Evolutionary conservation across 2,329 filamentous ascomycete genomes (phyloP), one percentile per base, ranked within the genome.

Genomic region (Coniella vitis): DNA sequence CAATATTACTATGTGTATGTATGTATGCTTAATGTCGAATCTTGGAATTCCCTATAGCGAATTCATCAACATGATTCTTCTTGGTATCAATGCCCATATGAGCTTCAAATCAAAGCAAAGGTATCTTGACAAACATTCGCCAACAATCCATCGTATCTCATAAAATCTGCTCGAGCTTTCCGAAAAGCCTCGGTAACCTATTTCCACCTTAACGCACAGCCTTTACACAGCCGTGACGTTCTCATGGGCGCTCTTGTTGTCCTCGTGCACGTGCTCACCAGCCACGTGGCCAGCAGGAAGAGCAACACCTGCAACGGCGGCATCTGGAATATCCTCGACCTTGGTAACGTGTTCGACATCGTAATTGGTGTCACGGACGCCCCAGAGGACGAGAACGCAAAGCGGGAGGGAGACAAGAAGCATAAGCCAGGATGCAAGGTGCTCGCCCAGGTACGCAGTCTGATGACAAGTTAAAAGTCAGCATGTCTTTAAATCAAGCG

Each of bases 371-470:
- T 59, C 56, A 19, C 56, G 58, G 8, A 57, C 48, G 38, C 49
- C 50, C 37, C 51, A 52, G 1, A 59, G 54, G 2, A 59, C 58
- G 34, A 54, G 42, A 16, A 41, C 48, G 22, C 55, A 57, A 4
- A 60, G 53, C 7, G 58, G 58, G 34, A 60, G 35, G 16, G 58
- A 57, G 0, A 56, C 38, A 37, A 60, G 22, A 5, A 59, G 45
- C 25, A 60, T 47, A 2, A 60, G 47, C 58, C 57, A 60, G 2
- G 58, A 60, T 7, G 56, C 44, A 9, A 60, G 55, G n/a, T 55
- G 52, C 39, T 60, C 58, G 21, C 37, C 51, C 7, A 60, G 52
- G 48, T 58, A 60, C 4, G 57, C 48, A 4, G 58, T 59, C 57
- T 60, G 14, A 17, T 35, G 34, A 22, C 4, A 21, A 2, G 34